Percentiles rank a stretch among this genome's conserved stretches.
These are phyloP conservation scores for Teratosphaeria gauchensis DNA, from an alignment of 2,329 filamentous ascomycete species.

Conservation along the genomic window DNA sequence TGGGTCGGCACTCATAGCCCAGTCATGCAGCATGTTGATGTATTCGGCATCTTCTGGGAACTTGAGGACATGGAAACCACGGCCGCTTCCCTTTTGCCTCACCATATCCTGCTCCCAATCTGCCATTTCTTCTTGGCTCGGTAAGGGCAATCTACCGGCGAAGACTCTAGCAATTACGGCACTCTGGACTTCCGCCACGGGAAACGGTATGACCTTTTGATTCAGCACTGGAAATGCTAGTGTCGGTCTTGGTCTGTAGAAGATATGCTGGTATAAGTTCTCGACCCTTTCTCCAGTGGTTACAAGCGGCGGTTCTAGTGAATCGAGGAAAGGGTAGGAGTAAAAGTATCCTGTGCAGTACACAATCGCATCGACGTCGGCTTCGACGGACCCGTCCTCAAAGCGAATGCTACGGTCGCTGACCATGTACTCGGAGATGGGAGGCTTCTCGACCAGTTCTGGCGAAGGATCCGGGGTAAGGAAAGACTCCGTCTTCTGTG, in stretches of 20 bases:
- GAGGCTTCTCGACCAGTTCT: constrained; percentile 48
- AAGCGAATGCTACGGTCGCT: constrained; percentile 55
- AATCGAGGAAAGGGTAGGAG: constrained; percentile 61
- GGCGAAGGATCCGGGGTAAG: constrained; percentile 30
- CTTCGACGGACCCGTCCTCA: constrained; percentile 54
- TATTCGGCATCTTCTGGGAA: constrained; percentile 58
- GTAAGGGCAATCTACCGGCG: constrained; percentile 59
- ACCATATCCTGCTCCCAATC: constrained; percentile 50
- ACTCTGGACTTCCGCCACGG: constrained; percentile 67
- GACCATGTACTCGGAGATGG: constrained; percentile 46
- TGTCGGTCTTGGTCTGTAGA: constrained; percentile 66
- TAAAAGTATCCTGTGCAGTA: constrained; percentile 91
- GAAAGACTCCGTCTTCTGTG: constrained; percentile 45
- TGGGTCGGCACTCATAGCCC: constrained; percentile 40
- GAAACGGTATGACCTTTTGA: constrained; percentile 82
- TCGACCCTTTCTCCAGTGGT: constrained; percentile 60
- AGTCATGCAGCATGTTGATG: constrained; percentile 59
- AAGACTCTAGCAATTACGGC: constrained; percentile 69
- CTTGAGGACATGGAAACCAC: constrained; percentile 45
- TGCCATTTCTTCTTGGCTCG: constrained; percentile 54
- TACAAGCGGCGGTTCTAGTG: constrained; percentile 47
- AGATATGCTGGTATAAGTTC: constrained; percentile 69
- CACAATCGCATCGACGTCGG: constrained; percentile 62
- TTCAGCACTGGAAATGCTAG: constrained; percentile 67
- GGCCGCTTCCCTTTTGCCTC: constrained; percentile 33